These are phyloP conservation scores for Coemansia sp. DNA, from an alignment of 192 early-diverging fungal genomes.

Conservation along the genomic window DNA sequence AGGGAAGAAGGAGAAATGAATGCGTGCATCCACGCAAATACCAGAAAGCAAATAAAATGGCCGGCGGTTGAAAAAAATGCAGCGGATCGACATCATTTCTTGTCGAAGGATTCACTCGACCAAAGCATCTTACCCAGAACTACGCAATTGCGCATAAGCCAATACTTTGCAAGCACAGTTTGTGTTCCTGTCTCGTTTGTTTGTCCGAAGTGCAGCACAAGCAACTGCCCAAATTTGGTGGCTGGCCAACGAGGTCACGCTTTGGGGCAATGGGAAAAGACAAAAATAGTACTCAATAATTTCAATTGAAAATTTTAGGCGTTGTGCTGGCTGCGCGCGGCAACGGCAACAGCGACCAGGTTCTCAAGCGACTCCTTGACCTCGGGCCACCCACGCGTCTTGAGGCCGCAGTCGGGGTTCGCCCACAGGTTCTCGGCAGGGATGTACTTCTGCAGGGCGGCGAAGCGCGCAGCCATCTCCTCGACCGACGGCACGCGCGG, in stretches of 20 bases:
- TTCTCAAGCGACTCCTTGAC: constrained; percentile 83
- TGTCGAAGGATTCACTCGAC: too few species aligned
- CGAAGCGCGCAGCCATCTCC: constrained; percentile 86
- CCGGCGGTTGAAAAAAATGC: too few species aligned
- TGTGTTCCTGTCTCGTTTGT: not conserved
- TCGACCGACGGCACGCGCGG: constrained; percentile 87
- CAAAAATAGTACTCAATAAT: not conserved
- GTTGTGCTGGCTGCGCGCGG: constrained; percentile 53
- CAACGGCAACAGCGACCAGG: constrained; percentile 78
- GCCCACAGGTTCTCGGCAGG: constrained; percentile 82
- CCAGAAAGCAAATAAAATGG: too few species aligned
- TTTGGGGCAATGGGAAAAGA: not conserved
- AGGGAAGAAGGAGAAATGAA: constrained; percentile 1
- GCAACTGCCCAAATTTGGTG: not conserved
- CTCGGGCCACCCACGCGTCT: constrained; percentile 96
- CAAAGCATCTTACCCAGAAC: not conserved
- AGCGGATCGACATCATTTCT: not conserved
- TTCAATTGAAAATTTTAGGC: not conserved
- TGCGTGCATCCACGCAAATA: too few species aligned
- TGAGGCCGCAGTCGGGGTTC: constrained; percentile 98
- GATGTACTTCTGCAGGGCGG: constrained; percentile 83
- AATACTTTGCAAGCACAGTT: not conserved
- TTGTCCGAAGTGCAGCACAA: not conserved
- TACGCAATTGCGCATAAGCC: not conserved
- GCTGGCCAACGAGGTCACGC: not conserved